phyloP scores from a whole-genome alignment of 371 early-diverging fungal species.

The Batrachochytrium dendrobatidis region DNA sequence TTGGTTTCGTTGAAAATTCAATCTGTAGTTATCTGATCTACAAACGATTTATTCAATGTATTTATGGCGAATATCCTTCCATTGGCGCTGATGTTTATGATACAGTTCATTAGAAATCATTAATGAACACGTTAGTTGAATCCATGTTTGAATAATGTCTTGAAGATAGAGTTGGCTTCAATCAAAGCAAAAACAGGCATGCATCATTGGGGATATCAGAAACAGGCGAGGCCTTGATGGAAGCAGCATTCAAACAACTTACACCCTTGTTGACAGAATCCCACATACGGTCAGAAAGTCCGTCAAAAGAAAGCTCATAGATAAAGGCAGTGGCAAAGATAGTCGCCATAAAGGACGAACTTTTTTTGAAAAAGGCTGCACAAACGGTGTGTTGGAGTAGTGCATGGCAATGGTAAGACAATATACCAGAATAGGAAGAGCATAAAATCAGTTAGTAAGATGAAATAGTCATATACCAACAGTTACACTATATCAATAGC shows the following conservation, averaged over 20 bases:
- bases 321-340: conserved; percentile 73
- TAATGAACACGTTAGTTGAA: neutral
- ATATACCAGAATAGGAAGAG: no score
- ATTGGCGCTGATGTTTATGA: conserved; percentile 53
- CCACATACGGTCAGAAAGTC: conserved; percentile 59
- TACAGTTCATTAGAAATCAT: neutral
- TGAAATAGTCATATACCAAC: no score
- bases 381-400: no score
- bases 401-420: neutral
- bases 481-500: no score
- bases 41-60: no score
- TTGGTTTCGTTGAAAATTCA: no score
- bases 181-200: neutral
- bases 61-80: conserved; percentile 68
- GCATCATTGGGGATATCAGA: neutral
- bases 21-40: no score
- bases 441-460: no score
- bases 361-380: conserved; percentile 33
- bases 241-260: conserved; percentile 42
- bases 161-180: neutral
- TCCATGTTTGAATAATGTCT: neutral
- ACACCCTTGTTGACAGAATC: conserved; percentile 78
- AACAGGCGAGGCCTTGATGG: neutral
- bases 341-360: conserved; percentile 30
- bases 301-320: conserved; percentile 71